Base-by-base conservation (phyloP, 176 grass and related monocot genomes). In the Microstegium vimineum region DNA sequence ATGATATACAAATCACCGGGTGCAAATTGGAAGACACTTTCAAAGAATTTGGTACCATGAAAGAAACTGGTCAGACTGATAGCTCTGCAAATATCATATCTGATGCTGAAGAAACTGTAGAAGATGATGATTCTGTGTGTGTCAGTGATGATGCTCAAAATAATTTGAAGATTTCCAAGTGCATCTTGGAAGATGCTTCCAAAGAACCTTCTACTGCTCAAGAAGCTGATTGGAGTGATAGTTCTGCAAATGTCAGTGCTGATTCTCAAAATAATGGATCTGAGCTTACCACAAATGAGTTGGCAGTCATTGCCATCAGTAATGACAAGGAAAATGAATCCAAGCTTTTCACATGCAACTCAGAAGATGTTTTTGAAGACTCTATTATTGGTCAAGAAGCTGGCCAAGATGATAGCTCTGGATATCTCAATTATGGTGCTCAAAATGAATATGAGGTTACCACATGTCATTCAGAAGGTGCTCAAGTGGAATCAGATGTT, bases 321-420 rank as follows among this genome's bases (percentile, higher is more conserved):
- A 46, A 54, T 25, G 32, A 54, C 14, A 18, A 5, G 36, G 64
- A 37, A 78, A 61, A 60, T 67, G 73, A 86, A 74, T 78, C 46
- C 0, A 11, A 40, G 6, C 4, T 49, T 60, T 62, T 18, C 12
- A 5, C 30, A 82, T 86, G 30, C 80, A 26, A 68, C 60, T 35
- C 28, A n/a, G 65, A 14, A 77, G 36, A 79, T 67, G 27, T 62
- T 77, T 77, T 10, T 83, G 74, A 74, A 61, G 74, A 23, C 62
- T 90, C 14, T 83, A 15, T 22, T 62, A 23, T 79, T 83, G 22
- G 8, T 22, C 66, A 86, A 74, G 67, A 82, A 70, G 75, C 49
- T 83, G 38, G n/a, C 59, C 45, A 36, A 6, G 67, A 73, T 77
- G 87, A 22, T 22, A 30, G 0, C 54, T 30, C 41, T 35, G 42